Conservation (phyloP, 2,329 filamentous ascomycete species). For the Pseudocercospora vitis region DNA sequence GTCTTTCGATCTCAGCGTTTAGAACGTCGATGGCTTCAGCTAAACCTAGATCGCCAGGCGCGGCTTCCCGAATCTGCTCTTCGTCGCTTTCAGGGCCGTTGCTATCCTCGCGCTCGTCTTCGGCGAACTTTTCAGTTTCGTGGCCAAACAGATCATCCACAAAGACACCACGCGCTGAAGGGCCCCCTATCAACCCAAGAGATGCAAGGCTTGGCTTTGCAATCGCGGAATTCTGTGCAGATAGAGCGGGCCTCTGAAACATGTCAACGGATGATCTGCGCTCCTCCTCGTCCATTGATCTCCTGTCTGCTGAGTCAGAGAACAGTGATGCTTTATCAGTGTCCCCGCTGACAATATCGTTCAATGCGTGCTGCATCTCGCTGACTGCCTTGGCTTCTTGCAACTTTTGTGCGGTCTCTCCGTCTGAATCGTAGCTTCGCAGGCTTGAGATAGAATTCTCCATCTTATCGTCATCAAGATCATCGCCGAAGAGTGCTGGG, state of each 20-base stretch:
- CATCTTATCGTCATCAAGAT: slow-evolving; percentile 71
- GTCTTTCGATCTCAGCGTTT: slow-evolving; percentile 86
- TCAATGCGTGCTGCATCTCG: slow-evolving; percentile 88
- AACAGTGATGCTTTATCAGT: slow-evolving; percentile 67
- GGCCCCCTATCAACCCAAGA: slow-evolving; percentile 82
- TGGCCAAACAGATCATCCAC: slow-evolving; percentile 89
- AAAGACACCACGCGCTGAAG: slow-evolving; percentile 88
- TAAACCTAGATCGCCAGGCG: slow-evolving; percentile 87
- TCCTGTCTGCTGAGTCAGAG: slow-evolving; percentile 55
- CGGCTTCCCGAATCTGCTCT: slow-evolving; percentile 89
- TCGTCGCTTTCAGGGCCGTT: slow-evolving; percentile 61
- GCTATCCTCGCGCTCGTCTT: slow-evolving; percentile 79
- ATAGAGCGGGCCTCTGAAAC: slow-evolving; percentile 15
- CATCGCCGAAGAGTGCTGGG: slow-evolving; percentile 71
- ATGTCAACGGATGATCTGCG: slow-evolving; percentile 23
- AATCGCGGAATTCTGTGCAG: slow-evolving; percentile 13
- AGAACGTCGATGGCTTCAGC: slow-evolving; percentile 88
- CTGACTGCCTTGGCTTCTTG: slow-evolving; percentile 75
- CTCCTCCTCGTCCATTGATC: slow-evolving; percentile 49
- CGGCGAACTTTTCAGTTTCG: slow-evolving; percentile 80
- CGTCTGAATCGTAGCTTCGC: slow-evolving; percentile 74
- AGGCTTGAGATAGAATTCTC: slow-evolving; percentile 76
- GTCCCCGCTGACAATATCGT: slow-evolving; percentile 84
- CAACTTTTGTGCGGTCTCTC: slow-evolving; percentile 52
- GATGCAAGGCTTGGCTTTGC: slow-evolving; percentile 87